Evolutionary conservation across 345 rosid genomes (phyloP), one percentile per base, ranked within the genome.

Genomic region (Rhodomyrtus tomentosa): DNA sequence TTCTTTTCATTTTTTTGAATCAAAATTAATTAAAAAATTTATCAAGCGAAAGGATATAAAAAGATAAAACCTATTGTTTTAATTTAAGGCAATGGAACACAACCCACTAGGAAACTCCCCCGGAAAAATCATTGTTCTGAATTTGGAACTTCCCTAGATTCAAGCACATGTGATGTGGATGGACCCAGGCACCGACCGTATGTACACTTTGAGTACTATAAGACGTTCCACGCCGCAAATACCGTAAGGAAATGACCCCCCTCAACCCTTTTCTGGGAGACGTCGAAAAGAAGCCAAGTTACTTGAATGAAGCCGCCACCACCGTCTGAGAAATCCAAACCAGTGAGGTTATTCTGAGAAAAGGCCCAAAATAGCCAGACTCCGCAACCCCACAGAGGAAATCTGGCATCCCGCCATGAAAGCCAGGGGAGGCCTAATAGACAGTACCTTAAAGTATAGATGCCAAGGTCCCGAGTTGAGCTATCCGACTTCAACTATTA

Each of bases 221-320:
- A 95, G 93, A 51, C 91, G 91, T 85, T 91, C 92, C 5, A 93
- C 91, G 82, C 83, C 89, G 87, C 99, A 96, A 59, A 95, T 83
- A 25, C 95, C 95, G 83, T 62, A 81, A 25, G 98, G 99, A 86
- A 93, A 93, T 84, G 95, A 84, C 84, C 99, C 99, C 99, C 99
- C 27, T 59, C 87, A 54, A 96, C 86, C 93, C 90, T 92, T 86
- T 95, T 96, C 85, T 92, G 94, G 20, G 98, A 96, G 42, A 93
- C 92, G 89, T 96, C 99, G n/a, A 85, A 96, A 86, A 53, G 98
- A 95, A 84, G 88, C 91, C 82, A 96, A 85, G 83, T 85, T 94
- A n/a, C 88, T 92, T 91, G 81, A 92, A 90, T 86, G 96, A 91
- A 88, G 93, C 40, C 74, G 93, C 40, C 74, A 59, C 40, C 0